phyloP scores from a whole-genome alignment of 2,329 filamentous ascomycete genomes.

The Fusarium sp. region DNA sequence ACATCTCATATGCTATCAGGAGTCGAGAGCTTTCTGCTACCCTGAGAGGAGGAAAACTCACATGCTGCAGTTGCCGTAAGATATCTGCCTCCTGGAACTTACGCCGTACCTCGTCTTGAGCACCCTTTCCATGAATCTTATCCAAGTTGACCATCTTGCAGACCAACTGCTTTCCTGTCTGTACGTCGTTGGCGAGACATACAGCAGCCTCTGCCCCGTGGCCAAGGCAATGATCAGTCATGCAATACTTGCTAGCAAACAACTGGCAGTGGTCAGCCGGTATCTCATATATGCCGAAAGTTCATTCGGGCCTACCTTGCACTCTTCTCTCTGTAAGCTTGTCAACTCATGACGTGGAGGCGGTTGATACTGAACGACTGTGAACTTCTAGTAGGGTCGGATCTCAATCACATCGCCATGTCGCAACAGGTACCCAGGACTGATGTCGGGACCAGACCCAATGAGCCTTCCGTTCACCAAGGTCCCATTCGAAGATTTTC shows the following conservation, averaged over 20 bases:
- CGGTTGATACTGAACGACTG: constrained; percentile 48
- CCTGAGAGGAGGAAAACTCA: constrained; percentile 49
- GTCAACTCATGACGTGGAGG: constrained; percentile 47
- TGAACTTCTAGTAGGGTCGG: constrained; percentile 55
- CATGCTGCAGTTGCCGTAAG: constrained; percentile 66
- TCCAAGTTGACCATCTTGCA: constrained; percentile 74
- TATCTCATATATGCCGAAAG: accelerated
- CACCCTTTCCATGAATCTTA: constrained; percentile 44
- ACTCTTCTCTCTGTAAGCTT: constrained; percentile 51
- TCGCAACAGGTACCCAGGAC: constrained; percentile 61
- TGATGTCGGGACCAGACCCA: constrained; percentile 54
- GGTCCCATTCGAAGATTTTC: constrained; percentile 66
- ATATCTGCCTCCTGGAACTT: constrained; percentile 65
- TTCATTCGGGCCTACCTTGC: constrained; percentile 44
- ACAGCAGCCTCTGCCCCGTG: constrained; percentile 55
- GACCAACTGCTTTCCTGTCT: constrained; percentile 70
- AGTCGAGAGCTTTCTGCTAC: not conserved
- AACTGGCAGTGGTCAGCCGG: constrained; percentile 41
- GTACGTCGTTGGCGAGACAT: constrained; percentile 59
- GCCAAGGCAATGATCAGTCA: constrained; percentile 54
- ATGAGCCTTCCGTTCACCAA: constrained; percentile 62
- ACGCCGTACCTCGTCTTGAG: constrained; percentile 50
- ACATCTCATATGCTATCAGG: not conserved
- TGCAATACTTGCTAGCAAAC: constrained; percentile 51
- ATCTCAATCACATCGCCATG: constrained; percentile 63